Percentiles rank a stretch among this genome's conserved stretches.
Evolutionary conservation across 768 basidiomycete species (phyloP).

Genomic region (Russula emetica): DNA sequence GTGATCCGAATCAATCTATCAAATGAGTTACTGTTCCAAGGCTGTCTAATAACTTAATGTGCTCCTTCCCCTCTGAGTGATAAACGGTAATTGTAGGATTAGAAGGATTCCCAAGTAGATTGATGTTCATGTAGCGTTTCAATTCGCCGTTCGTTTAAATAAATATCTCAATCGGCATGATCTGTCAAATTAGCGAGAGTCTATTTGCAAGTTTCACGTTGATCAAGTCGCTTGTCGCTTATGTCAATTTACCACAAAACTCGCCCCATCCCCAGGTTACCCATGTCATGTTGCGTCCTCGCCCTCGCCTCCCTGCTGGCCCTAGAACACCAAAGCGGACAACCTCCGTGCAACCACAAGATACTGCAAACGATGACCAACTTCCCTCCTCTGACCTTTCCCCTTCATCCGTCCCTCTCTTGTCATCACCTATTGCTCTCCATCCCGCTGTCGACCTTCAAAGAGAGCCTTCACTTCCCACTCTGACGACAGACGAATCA

Average conservation of each 20-base stretch:
- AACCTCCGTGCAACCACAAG: background rate
- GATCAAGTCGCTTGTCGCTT: background rate
- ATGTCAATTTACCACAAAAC: background rate
- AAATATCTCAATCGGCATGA: too few species aligned
- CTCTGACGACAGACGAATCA: background rate
- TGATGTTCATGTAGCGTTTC: too few species aligned
- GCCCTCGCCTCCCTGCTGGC: constrained; percentile 23
- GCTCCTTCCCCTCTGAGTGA: too few species aligned
- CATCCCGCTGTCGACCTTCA: background rate
- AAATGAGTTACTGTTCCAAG: background rate
- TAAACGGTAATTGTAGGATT: background rate
- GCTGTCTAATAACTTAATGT: background rate
- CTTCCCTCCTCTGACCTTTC: background rate
- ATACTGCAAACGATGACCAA: background rate
- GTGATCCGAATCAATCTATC: background rate
- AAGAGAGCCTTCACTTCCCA: background rate
- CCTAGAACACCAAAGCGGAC: constrained; percentile 19
- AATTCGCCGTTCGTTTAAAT: too few species aligned
- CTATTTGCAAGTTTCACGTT: too few species aligned
- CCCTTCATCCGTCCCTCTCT: background rate
- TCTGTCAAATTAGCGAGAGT: too few species aligned
- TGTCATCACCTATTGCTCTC: background rate
- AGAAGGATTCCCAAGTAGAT: too few species aligned
- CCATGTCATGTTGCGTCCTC: constrained; percentile 13
- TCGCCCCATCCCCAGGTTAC: too few species aligned